Evolutionary conservation across 805 yeast genomes (phyloP).

Genomic region (Saturnispora mendoncae): DNA sequence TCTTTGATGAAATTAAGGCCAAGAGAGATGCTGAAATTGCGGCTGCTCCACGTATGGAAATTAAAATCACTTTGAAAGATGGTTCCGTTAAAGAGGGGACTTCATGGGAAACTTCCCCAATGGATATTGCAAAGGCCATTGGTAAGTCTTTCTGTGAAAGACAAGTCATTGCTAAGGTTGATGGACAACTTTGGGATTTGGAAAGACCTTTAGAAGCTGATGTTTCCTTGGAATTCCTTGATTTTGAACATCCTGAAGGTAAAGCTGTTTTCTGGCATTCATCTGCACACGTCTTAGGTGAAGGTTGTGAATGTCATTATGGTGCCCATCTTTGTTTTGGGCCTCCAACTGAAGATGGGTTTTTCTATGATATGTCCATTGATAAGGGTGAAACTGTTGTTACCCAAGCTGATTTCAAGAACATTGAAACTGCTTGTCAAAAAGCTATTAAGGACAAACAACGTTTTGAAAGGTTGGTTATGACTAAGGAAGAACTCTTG

Average conservation of each 20-base stretch:
- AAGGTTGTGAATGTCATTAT: slow-evolving; percentile 91
- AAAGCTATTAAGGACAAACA: slow-evolving; percentile 91
- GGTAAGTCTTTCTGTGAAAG: slow-evolving; percentile 84
- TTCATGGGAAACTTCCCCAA: slow-evolving; percentile 85
- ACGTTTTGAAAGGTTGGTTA: slow-evolving; percentile 84
- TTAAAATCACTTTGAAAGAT: slow-evolving; percentile 78
- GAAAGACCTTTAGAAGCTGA: slow-evolving; percentile 84
- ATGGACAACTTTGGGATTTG: slow-evolving; percentile 90
- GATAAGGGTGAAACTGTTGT: slow-evolving; percentile 68
- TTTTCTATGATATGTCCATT: slow-evolving; percentile 92
- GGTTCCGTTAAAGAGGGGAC: slow-evolving; percentile 72
- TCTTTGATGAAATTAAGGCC: slow-evolving; percentile 74
- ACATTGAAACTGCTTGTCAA: slow-evolving; percentile 78
- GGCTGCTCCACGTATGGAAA: slow-evolving; percentile 45
- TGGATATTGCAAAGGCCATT: slow-evolving; percentile 73
- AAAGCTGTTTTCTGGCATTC: slow-evolving; percentile 98
- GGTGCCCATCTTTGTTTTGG: slow-evolving; percentile 92
- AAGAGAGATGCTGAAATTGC: slow-evolving; percentile 69
- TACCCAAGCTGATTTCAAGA: slow-evolving; percentile 72
- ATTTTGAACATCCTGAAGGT: slow-evolving; percentile 91
- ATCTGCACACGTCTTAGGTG: slow-evolving; percentile 96
- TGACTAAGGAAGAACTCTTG: slow-evolving; percentile 85
- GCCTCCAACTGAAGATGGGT: slow-evolving; percentile 97
- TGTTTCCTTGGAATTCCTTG: slow-evolving; percentile 67
- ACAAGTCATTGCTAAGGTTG: slow-evolving; percentile 83